These are phyloP conservation scores for Cercospora citrullina DNA, from an alignment of 2,329 filamentous ascomycete genomes.

Conservation along the genomic window DNA sequence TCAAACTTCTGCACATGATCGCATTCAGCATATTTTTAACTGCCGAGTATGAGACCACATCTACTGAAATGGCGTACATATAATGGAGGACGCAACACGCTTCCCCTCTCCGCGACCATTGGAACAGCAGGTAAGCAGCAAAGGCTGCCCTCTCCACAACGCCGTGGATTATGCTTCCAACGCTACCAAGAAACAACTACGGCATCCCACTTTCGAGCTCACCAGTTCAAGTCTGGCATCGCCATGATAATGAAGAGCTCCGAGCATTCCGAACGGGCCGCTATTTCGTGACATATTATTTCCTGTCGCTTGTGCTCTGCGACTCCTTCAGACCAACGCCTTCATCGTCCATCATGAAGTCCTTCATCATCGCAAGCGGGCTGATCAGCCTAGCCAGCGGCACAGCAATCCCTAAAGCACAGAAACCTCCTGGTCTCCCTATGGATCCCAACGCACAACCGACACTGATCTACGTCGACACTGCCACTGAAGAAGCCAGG, in stretches of 20 bases:
- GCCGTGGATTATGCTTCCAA: not conserved
- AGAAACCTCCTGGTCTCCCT: not conserved
- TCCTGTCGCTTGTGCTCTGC: not conserved
- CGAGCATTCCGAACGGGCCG: not conserved
- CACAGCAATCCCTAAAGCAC: not conserved
- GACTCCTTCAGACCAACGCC: not conserved
- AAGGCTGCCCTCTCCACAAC: not conserved
- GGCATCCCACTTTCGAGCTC: not conserved
- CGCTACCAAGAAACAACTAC: not conserved
- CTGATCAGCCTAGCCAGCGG: not conserved
- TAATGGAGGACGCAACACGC: not conserved
- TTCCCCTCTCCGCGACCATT: not conserved
- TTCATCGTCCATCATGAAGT: not conserved
- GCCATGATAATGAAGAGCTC: not conserved
- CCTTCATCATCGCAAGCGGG: not conserved
- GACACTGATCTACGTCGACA: not conserved
- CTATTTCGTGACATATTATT: not conserved
- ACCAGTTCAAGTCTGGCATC: not conserved
- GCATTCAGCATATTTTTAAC: not conserved
- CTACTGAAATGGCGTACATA: not conserved
- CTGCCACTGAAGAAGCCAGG: not conserved
- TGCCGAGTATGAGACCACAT: not conserved
- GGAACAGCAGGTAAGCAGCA: not conserved
- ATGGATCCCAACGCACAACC: not conserved
- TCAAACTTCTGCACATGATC: not conserved